Evolutionary conservation across 305 asterid species (phyloP), one percentile per base, ranked within the genome.

Genomic region (Fraxinus dipetala): DNA sequence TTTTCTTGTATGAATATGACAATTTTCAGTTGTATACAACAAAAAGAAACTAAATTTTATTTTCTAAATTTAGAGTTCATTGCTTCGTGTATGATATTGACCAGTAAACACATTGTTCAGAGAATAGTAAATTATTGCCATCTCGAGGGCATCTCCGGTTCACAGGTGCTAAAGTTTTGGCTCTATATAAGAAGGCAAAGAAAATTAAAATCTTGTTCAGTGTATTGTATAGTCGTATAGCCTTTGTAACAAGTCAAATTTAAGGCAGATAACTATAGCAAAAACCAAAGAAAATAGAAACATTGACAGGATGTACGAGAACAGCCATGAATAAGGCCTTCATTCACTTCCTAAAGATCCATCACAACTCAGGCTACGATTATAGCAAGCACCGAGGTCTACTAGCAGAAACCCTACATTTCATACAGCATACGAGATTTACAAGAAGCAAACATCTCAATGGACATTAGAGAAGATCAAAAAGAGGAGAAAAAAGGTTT

Each of bases 361-460:
- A 63, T 11, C 82, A 67, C 56, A 67, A 76, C 35, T 63, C 72
- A 83, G 82, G 61, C 76, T 13, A 26, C 14, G 31, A 69, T 61
- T 78, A 56, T 78, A 81, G 87, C 82, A 85, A 83, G 87, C 84
- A 90, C 86, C 35, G 81, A 84, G 36, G 81, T 72, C 76, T 32
- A 77, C 31, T 51, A 69, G 18, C 61, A 38, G 10, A 30, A 75
- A 85, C 65, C 80, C 76, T 16, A 80, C 82, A 32, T 72, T 81
- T 30, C 83, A 80, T 84, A 76, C 22, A 77, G 26, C 80, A 87
- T 30, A 34, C 78, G 73, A 77, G 72, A 89, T 89, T 79, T 88
- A 85, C 90, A 89, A 81, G 76, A 73, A 54, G 36, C 18, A 54
- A 28, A 67, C 74, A 73, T n/a, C 18, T 20, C 48, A 72, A 22